These are phyloP conservation scores for Teratosphaeria viscida DNA, from an alignment of 2,329 filamentous ascomycete genomes.

Conservation along the genomic window DNA sequence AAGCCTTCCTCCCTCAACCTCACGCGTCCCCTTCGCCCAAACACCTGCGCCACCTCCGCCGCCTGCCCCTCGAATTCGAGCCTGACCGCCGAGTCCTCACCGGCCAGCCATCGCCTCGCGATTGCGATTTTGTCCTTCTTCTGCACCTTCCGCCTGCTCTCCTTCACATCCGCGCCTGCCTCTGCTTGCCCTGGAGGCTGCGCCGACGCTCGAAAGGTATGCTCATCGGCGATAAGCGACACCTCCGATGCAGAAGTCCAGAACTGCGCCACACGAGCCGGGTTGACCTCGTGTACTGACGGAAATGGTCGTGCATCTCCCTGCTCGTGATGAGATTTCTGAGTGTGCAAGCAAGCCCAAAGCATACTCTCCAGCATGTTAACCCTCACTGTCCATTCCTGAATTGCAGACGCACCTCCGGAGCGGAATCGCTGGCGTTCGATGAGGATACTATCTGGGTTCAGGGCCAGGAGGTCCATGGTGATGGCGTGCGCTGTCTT, in stretches of 20 bases:
- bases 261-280: slow-evolving; percentile 46
- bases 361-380: slow-evolving; percentile 77
- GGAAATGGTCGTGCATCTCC: slow-evolving; percentile 10
- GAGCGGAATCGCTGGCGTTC: slow-evolving; percentile 56
- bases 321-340: slow-evolving; percentile 35
- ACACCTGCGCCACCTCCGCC: slow-evolving; percentile 27
- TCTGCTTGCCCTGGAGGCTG: not conserved
- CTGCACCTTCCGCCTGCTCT: slow-evolving; percentile 22
- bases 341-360: slow-evolving; percentile 55
- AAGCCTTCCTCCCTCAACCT: slow-evolving; percentile 10
- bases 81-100: slow-evolving; percentile 7
- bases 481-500: slow-evolving; percentile 46
- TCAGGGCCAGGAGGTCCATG: slow-evolving; percentile 38
- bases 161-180: not conserved
- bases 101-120: slow-evolving; percentile 44
- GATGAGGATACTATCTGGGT: slow-evolving; percentile 62
- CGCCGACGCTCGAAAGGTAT: not conserved
- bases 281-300: slow-evolving; percentile 41
- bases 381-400: slow-evolving; percentile 74
- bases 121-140: slow-evolving; percentile 56
- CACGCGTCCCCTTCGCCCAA: slow-evolving; percentile 7
- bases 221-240: not conserved
- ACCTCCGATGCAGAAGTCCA: slow-evolving; percentile 34
- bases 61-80: slow-evolving; percentile 27
- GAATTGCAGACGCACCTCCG: slow-evolving; percentile 52